A percentile compares a stretch with the other conserved stretches of the same genome.
Conservation (phyloP, 306 rosid species). For the Sicyos baderoa region DNA sequence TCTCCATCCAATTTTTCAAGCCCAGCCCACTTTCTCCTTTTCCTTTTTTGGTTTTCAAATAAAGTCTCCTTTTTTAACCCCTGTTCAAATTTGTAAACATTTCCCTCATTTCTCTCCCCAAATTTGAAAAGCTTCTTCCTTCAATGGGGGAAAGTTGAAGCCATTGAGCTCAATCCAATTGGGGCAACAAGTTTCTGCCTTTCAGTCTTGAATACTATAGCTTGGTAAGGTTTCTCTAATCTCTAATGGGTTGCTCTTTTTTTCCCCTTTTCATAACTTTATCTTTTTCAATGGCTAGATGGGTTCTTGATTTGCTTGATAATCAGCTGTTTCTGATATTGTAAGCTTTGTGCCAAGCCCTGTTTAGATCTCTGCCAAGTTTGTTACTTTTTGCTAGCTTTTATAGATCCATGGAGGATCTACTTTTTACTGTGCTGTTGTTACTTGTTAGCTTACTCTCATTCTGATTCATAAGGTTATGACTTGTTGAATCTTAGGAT, state of each 20-base stretch:
- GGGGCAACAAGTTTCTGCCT: neutral
- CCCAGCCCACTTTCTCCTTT: neutral
- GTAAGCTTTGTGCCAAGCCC: neutral
- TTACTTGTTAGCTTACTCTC: neutral
- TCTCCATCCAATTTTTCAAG: neutral
- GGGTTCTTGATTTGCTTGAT: conserved; percentile 1
- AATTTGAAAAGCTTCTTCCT: no score
- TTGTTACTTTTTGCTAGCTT: neutral
- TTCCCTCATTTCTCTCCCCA: no score
- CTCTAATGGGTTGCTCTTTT: neutral
- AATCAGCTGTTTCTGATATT: neutral
- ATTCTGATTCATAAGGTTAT: neutral
- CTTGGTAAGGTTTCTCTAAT: neutral
- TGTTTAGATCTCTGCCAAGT: neutral
- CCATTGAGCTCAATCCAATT: neutral
- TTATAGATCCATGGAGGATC: conserved; percentile 13
- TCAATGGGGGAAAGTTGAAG: neutral
- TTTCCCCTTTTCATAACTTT: neutral
- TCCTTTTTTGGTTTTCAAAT: no score
- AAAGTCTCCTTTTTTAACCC: no score
- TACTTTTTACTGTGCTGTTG: conserved; percentile 5
- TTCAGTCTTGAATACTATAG: neutral
- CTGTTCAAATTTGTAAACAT: no score
- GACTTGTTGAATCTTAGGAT: neutral
- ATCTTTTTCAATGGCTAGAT: neutral